These are phyloP conservation scores for Angophora floribunda DNA, from an alignment of 345 rosid genomes.

Conservation along the genomic window DNA sequence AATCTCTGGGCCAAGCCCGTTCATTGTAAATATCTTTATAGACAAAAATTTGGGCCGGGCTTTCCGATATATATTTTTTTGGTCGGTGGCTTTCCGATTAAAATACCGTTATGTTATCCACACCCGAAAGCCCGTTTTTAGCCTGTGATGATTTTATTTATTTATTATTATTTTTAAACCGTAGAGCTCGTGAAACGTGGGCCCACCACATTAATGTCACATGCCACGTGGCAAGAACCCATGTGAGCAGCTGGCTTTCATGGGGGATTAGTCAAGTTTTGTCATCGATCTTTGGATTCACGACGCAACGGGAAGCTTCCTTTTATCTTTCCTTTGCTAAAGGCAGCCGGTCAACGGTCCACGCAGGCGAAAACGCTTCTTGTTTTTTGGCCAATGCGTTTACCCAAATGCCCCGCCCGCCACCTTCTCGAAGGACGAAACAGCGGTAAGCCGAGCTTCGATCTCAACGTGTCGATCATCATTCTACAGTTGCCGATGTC, in stretches of 20 bases:
- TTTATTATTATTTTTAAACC: not conserved
- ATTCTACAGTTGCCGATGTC: not conserved
- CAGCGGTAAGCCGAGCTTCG: not conserved
- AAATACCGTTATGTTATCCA: not conserved
- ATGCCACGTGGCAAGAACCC: not conserved
- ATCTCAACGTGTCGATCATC: not conserved
- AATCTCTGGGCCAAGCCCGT: not conserved
- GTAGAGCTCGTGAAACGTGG: not conserved
- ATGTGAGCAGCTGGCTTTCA: not conserved
- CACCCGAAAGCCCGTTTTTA: not conserved
- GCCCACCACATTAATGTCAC: not conserved
- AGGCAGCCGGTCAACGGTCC: not conserved
- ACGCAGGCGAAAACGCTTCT: not conserved
- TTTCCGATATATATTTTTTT: not conserved
- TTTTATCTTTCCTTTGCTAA: not conserved
- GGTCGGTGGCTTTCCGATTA: not conserved
- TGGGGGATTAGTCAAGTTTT: not conserved
- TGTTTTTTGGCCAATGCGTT: not conserved
- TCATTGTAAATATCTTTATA: not conserved
- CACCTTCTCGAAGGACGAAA: not conserved
- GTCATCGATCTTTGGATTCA: not conserved
- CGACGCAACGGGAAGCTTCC: not conserved
- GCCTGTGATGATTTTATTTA: not conserved
- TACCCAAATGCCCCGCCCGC: not conserved
- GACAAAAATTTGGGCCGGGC: not conserved